Evolutionary conservation across 345 rosid genomes (phyloP), one percentile per base, ranked within the genome.

Genomic region (Kandelia obovata): DNA sequence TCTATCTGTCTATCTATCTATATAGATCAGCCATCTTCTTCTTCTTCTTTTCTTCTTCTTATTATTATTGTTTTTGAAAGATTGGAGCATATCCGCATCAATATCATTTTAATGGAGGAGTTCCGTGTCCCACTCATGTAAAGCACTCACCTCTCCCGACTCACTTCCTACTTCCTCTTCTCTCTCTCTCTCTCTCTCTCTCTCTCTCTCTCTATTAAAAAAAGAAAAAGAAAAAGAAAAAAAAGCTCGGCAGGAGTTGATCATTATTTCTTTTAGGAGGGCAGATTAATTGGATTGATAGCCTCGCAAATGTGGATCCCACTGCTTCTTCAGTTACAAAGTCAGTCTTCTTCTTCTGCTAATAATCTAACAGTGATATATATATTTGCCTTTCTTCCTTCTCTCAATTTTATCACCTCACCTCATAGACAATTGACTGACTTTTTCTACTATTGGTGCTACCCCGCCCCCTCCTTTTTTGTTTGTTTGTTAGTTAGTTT

Each of bases 51-150:
- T 15, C 5, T 39, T 11, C 10, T 39, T 43, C 13, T 53, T 4
- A 25, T 32, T 19, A 19, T 62, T 25, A 20, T 32, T 17, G 4
- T 7, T 39, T 0, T 46, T 5, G 10, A 51, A 53, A 91, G 98
- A 74, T 87, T 21, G 95, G 92, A 20, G 77, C 66, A 0, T 91
- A 89, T 79, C 81, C 83, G 7, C 98, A 91, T 82, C 39, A 65
- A 16, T 91, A 94, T 77, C 88, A 77, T 53, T 31, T 70, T 9
- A 69, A 72, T 43, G 89, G 85, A 61, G 89, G 85, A 59, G 53
- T n/a, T 66, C 87, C 83, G 16, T 89, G 97, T 62, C 76, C 0
- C 62, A 87, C 91, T 37, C 87, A 86, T 77, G 91, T 89, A 34
- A 34, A 7, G 83, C 16, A 43, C 16, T 25, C 59, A 11, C 37